phyloP scores from a whole-genome alignment of 2,329 filamentous ascomycete species.

The Verruconis gallopava region DNA sequence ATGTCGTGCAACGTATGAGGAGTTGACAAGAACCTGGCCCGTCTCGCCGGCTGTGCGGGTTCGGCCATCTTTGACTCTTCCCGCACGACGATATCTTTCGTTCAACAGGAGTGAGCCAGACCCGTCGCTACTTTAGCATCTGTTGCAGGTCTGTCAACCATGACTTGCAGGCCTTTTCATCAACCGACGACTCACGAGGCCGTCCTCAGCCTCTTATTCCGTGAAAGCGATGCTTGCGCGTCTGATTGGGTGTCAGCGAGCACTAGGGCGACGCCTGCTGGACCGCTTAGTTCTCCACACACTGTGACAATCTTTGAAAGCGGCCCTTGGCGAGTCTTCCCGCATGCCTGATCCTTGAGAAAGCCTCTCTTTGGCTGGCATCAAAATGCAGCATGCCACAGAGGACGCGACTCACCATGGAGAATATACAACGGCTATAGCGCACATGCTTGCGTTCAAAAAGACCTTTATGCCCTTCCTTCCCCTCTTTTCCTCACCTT shows the following conservation, averaged over 20 bases:
- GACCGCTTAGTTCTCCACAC: not conserved
- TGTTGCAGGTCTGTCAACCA: not conserved
- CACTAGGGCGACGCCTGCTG: not conserved
- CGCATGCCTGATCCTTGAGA: not conserved
- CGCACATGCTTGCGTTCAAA: not conserved
- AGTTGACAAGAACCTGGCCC: no score
- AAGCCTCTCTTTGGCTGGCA: not conserved
- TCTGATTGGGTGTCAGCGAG: not conserved
- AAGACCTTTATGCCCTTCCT: no score
- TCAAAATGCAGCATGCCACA: not conserved
- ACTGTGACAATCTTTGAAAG: no score
- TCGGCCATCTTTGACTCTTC: no score
- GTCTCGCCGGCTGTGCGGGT: no score
- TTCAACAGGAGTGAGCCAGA: no score
- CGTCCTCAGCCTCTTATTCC: not conserved
- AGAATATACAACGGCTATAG: not conserved
- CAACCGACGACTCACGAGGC: not conserved
- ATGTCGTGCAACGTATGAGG: no score
- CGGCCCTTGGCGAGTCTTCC: no score
- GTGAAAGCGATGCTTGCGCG: not conserved
- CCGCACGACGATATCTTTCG: no score
- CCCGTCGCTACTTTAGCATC: constrained; percentile 1
- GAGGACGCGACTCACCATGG: not conserved
- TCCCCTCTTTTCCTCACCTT: no score
- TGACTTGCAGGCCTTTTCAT: not conserved